Evolutionary conservation across 2,329 filamentous ascomycete species (phyloP), one percentile per base, ranked within the genome.

Genomic region (Colletotrichum chrysophilum): DNA sequence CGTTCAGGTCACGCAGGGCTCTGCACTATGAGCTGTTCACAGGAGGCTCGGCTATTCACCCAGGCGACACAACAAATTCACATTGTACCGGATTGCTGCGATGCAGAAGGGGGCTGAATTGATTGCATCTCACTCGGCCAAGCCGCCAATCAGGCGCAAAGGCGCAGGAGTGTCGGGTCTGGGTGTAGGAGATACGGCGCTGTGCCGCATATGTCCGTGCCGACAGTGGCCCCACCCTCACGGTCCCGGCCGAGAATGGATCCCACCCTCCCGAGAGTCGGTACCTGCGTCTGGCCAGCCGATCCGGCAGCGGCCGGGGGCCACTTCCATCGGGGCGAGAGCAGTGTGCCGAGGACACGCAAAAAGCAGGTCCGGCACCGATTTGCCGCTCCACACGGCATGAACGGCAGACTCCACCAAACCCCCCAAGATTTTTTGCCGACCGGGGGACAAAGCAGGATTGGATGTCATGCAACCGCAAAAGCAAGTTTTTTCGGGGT

Each of bases 1-100:
- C 4, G 89, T 93, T 18, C 86, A 90, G 76, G 88, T 90, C 0
- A 87, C 94, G 13, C 86, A 87, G 80, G 64, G 90, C 89, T 7
- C 81, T 93, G 77, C 91, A 93, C 80, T 89, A 92, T 26, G 67
- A 7, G n/a, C 56, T 36, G 36, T n/a, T 62, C 6, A 64, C 36
- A 14, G 28, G 56, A 70, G n/a, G 36, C 48, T 7, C 36, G 48
- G 34, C 30, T 28, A 1, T 67, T 56, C 5, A 36, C 24, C 9
- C 7, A 43, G 34, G 0, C 14, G 13, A 2, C 24, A 24, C 13
- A n/a, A 36, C 34, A 24, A 0, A 18, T 64, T 21, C 10, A 26
- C 3, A 30, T 18, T 16, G 3, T 12, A 6, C 9, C 5, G 9
- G 18, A 48, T 48, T 21, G 2, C 1, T 48, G n/a, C 43, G n/a